Base-by-base conservation (phyloP, 2,329 filamentous ascomycete species). In the Coleophoma cylindrospora region DNA sequence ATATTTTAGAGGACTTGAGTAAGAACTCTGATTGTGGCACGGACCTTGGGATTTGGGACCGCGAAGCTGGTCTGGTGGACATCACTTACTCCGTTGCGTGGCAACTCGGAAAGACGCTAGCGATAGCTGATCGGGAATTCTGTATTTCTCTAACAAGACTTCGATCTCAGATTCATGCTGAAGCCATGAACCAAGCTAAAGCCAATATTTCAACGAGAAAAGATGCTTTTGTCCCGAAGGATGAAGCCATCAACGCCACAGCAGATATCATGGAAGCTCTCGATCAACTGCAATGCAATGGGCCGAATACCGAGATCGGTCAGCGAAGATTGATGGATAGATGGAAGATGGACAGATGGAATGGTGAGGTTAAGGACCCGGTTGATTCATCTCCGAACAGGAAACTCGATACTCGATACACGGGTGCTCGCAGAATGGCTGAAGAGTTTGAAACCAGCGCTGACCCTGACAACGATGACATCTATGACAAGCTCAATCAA, bases 81-180 rank as follows among this genome's bases (percentile, higher is more conserved):
- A 46, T 74, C 1, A 68, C 68, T 0, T 76, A 75, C 56, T 67
- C 66, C 0, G 48, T 61, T 0, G 74, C 74, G 0, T 76, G 73
- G 74, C 57, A 71, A 27, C 49, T 74, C 0, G 74, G 74, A 0
- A 65, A 64, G 19, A 63, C 62, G 3, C 45, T 74, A 34, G 74
- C 70, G 0, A 52, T 74, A 0, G 65, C 62, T 0, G 68, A 71
- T 47, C 46, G 51, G 8, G 50, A 52, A 0, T 74, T 70, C 47
- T 61, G 54, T 2, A 51, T 61, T 5, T 61, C 67, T 0, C 38
- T 72, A 32, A 33, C 47, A 2, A 50, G 61, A 2, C 45, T 65
- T 13, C 40, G 60, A 53, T 37, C 14, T 34, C 40, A 17, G 12
- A 36, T 55, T 34, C 40, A 49, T 41, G 49, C 17, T 2, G 27